Evolutionary conservation across 73 alveolate genomes (phyloP), one percentile per base, ranked within the genome.

Genomic region (Paraurostyla sp.): DNA sequence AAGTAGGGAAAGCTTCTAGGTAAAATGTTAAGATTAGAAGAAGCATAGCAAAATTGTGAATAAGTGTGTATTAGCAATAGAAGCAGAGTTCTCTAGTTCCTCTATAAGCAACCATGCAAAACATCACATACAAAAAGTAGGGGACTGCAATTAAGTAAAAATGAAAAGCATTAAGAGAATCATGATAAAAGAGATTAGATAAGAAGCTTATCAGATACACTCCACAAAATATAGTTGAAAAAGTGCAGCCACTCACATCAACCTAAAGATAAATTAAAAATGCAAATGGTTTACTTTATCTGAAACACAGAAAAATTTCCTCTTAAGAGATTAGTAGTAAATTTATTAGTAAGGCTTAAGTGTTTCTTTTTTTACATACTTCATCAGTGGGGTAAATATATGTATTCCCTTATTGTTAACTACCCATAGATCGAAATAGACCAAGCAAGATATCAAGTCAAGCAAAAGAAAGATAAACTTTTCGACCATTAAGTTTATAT

Each of bases 51-150:
- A 25, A 16, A 36, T 69, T 69, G 6, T 38, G 23, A 40, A 36
- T 9, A 6, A 69, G 4, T 69, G 84, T 69, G 40, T 22, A 69
- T 69, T 13, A 9, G 40, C 84, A 69, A 36, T 69, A 69, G 23
- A 69, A 69, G 62, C 84, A 69, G 22, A 69, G 40, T 69, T 69
- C 84, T 69, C 84, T 69, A 11, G 23, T 38, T 4, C 29, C 58
- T 38, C 84, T 15, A 35, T 69, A 69, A 9, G 84, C 38, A 2
- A 46, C 40, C 38, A 69, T 2, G 84, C 84, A 69, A 69, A 69
- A 69, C 84, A 69, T 69, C 41, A 69, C 41, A 32, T 69, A 69
- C 16, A 69, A n/a, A 42, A 69, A 69, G 62, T 69, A 69, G n/a
- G 42, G 62, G 3, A 69, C 16, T 33, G 63, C 84, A 42, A 69